Conservation (phyloP, 306 rosid species). For the Casuarina glauca region DNA sequence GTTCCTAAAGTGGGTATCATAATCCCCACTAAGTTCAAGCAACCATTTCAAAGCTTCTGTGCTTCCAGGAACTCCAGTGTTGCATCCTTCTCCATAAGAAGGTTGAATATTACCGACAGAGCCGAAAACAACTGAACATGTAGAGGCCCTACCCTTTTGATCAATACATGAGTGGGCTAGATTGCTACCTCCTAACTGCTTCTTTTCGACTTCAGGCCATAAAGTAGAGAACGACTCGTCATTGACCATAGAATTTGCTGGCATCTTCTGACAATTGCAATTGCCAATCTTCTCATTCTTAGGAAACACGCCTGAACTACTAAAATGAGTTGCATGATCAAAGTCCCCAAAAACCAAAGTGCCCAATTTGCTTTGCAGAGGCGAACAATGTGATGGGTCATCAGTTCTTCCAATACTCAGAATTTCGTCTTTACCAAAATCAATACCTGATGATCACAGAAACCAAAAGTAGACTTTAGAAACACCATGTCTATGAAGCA, state of each 20-base stretch:
- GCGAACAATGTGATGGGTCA: slow-evolving; percentile 24
- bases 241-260: slow-evolving; percentile 28
- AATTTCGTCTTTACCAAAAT: slow-evolving; percentile 28
- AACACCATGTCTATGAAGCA: slow-evolving; percentile 29
- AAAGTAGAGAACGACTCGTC: slow-evolving; percentile 22
- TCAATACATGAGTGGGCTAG: slow-evolving; percentile 29
- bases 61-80: slow-evolving; percentile 29
- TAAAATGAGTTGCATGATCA: slow-evolving; percentile 2
- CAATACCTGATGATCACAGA: slow-evolving; percentile 28
- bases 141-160: slow-evolving; percentile 29
- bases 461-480: slow-evolving; percentile 30
- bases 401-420: slow-evolving; percentile 29
- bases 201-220: slow-evolving; percentile 23
- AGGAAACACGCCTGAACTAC: neutral
- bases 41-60: slow-evolving; percentile 45
- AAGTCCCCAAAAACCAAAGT: neutral
- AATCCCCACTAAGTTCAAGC: slow-evolving; percentile 77
- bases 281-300: slow-evolving; percentile 40
- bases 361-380: neutral
- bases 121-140: slow-evolving; percentile 27
- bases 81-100: slow-evolving; percentile 31
- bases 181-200: slow-evolving; percentile 30
- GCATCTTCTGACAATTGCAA: slow-evolving; percentile 19
- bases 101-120: slow-evolving; percentile 29
- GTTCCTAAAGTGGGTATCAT: slow-evolving; percentile 57